Evolutionary conservation across 306 rosid genomes (phyloP).

Genomic region (Prinsepia uniflora): DNA sequence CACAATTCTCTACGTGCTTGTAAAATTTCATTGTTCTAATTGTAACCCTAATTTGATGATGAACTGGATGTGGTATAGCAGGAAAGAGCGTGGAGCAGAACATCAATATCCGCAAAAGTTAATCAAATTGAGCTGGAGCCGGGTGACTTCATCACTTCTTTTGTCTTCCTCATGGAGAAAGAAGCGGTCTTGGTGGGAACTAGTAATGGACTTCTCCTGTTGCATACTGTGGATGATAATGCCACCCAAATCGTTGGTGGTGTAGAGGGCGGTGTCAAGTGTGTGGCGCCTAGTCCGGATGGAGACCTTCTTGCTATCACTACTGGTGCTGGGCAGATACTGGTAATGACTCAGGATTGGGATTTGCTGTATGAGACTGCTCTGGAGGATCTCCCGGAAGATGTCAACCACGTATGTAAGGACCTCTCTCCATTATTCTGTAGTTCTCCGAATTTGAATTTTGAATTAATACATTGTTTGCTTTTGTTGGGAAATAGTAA

Average conservation of each 20-base stretch:
- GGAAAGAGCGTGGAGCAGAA: slow-evolving; percentile 48
- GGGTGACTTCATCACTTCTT: slow-evolving; percentile 60
- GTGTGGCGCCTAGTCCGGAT: slow-evolving; percentile 84
- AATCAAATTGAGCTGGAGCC: slow-evolving; percentile 57
- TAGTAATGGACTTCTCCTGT: slow-evolving; percentile 53
- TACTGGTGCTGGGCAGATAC: slow-evolving; percentile 60
- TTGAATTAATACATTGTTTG: not conserved
- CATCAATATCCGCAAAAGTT: slow-evolving; percentile 34
- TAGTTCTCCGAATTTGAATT: not conserved
- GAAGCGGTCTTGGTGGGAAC: slow-evolving; percentile 86
- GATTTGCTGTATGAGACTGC: slow-evolving; percentile 72
- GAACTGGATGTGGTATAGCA: slow-evolving; percentile 35
- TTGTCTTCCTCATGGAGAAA: slow-evolving; percentile 89
- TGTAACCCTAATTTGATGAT: slow-evolving; percentile 9
- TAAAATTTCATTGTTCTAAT: not conserved
- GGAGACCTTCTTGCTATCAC: slow-evolving; percentile 67
- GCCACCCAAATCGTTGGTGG: slow-evolving; percentile 66
- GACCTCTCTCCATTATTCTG: slow-evolving; percentile 29
- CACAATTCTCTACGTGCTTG: not conserved
- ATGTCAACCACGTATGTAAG: slow-evolving; percentile 62
- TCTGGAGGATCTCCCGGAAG: slow-evolving; percentile 46
- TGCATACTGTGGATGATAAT: slow-evolving; percentile 49
- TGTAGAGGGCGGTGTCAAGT: slow-evolving; percentile 75
- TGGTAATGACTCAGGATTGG: slow-evolving; percentile 93
- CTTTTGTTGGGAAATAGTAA: not conserved